Percentiles rank a stretch among this genome's conserved stretches.
Conservation (phyloP, 345 rosid species). For the Alliaria petiolata region DNA sequence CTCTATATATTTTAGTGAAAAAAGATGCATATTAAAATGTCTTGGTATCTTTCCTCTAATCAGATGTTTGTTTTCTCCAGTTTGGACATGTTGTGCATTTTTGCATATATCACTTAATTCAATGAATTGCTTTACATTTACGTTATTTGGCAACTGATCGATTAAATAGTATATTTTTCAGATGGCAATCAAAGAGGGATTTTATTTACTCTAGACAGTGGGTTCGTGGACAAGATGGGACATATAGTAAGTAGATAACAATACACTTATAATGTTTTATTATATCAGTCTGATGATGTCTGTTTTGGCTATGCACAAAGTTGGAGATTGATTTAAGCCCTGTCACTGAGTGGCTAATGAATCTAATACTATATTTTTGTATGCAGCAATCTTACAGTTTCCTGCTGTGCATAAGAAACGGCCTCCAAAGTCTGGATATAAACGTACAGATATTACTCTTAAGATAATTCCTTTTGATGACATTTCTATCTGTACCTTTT, state of each 20-base stretch:
- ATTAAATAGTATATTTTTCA: constrained; percentile 37
- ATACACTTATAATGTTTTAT: not conserved
- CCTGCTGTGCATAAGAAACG: constrained; percentile 75
- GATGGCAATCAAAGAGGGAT: constrained; percentile 93
- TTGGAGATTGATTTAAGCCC: not conserved
- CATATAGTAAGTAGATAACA: constrained; percentile 68
- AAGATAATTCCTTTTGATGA: constrained; percentile 32
- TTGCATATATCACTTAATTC: constrained; percentile 8
- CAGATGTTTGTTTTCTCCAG: constrained; percentile 7
- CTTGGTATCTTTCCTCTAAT: not conserved
- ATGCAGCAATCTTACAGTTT: constrained; percentile 86
- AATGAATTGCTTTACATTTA: not conserved
- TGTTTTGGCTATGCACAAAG: constrained; percentile 2
- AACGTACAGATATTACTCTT: constrained; percentile 75
- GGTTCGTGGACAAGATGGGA: constrained; percentile 96
- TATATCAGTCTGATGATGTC: constrained; percentile 8
- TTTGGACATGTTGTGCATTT: constrained; percentile 14
- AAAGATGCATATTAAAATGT: not conserved
- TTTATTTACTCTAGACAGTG: constrained; percentile 96
- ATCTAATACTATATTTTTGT: constrained; percentile 20
- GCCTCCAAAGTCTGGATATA: constrained; percentile 80
- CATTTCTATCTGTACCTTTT: not conserved
- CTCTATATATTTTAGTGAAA: not conserved
- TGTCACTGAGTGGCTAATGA: not conserved
- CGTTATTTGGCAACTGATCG: constrained; percentile 5